These are phyloP conservation scores for Triticum monococcum DNA, from an alignment of 176 grass and related monocot genomes.

Conservation along the genomic window DNA sequence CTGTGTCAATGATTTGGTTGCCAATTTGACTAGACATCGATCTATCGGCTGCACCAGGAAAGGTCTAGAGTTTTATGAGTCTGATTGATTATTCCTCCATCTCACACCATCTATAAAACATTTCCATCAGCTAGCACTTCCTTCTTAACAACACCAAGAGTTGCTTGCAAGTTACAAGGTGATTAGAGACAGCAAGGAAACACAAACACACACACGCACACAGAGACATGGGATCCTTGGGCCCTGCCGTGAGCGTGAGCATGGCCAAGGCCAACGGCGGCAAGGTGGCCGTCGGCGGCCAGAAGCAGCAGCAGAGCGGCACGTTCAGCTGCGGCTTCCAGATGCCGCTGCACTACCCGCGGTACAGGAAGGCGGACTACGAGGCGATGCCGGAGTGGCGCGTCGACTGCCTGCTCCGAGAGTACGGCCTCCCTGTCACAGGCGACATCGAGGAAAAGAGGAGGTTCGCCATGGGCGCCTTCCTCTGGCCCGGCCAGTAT, in stretches of 20 bases:
- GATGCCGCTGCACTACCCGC: constrained; percentile 76
- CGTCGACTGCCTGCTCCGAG: constrained; percentile 62
- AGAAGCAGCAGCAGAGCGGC: constrained; percentile 8
- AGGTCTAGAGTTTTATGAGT: too few species aligned
- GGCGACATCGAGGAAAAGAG: constrained; percentile 61
- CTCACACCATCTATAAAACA: constrained; percentile 30
- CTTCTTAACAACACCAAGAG: background rate
- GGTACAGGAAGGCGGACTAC: constrained; percentile 70
- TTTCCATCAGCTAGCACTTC: too few species aligned
- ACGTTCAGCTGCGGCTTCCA: constrained; percentile 38
- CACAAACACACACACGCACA: too few species aligned
- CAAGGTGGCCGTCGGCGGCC: background rate
- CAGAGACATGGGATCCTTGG: constrained; percentile 38
- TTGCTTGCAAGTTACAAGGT: too few species aligned
- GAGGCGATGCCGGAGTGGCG: constrained; percentile 84
- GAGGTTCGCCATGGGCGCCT: constrained; percentile 70
- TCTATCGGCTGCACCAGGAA: too few species aligned
- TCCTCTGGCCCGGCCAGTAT: constrained; percentile 70
- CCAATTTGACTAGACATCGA: too few species aligned
- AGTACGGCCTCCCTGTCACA: constrained; percentile 62
- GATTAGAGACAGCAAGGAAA: background rate
- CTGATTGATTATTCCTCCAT: too few species aligned
- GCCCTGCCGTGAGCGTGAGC: constrained; percentile 23
- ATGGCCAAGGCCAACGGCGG: constrained; percentile 25
- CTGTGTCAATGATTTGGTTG: too few species aligned